Conservation (phyloP, 129 eudicot species). For the Chrysanthemum lavandulifolium region DNA sequence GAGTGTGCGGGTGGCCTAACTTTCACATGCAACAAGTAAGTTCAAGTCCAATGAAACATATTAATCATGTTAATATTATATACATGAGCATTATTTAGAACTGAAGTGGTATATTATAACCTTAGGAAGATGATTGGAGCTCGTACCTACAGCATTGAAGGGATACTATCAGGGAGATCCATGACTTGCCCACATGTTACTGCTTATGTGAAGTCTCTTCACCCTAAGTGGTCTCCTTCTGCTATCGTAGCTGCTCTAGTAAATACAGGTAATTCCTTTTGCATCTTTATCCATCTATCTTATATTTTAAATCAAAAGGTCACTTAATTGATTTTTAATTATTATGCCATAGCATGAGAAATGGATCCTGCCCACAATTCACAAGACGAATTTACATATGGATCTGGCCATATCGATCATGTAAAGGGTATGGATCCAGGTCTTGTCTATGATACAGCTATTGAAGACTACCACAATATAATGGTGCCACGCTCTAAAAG, state of each 20-base stretch:
- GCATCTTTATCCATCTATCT: not conserved
- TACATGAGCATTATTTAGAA: not conserved
- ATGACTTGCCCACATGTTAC: too few species aligned
- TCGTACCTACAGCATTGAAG: conserved; percentile 11
- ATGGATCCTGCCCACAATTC: not conserved
- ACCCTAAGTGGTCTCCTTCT: not conserved
- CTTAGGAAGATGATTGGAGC: conserved; percentile 53
- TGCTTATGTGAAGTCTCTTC: too few species aligned
- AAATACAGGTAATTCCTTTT: not conserved
- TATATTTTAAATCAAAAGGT: not conserved
- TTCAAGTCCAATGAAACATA: not conserved
- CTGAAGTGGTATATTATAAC: not conserved
- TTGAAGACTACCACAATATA: conserved; percentile 19
- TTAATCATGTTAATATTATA: too few species aligned
- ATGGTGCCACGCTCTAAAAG: not conserved
- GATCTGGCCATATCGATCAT: conserved; percentile 35
- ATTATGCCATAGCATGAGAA: conserved; percentile 6
- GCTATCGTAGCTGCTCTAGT: not conserved
- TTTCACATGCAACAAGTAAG: conserved; percentile 57
- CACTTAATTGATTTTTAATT: not conserved
- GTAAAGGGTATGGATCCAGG: conserved; percentile 31
- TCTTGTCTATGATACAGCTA: conserved; percentile 21
- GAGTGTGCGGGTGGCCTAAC: conserved; percentile 36
- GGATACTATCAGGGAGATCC: too few species aligned
- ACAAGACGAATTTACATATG: conserved; percentile 30